Conservation (phyloP, 768 basidiomycete genomes). For the Suillus spraguei region DNA sequence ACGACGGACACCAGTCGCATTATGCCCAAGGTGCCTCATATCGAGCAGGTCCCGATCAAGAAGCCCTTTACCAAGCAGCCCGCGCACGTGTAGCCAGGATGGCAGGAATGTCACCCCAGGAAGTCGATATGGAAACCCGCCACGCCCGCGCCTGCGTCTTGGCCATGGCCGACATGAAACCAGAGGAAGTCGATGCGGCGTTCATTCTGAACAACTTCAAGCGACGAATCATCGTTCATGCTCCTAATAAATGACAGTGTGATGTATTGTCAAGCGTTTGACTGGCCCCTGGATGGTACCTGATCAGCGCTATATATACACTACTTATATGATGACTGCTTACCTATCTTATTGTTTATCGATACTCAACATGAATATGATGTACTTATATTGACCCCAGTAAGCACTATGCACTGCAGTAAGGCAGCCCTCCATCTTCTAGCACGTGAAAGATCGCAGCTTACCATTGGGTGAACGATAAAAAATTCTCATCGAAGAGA, state of each 20-base stretch:
- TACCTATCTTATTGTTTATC: background rate
- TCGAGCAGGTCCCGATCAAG: background rate
- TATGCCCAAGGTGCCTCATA: background rate
- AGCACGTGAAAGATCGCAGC: background rate
- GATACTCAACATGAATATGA: background rate
- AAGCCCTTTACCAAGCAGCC: background rate
- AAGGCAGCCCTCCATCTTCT: background rate
- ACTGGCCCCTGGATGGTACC: background rate
- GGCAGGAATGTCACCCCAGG: background rate
- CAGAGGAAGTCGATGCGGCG: conserved; percentile 4
- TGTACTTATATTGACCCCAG: background rate
- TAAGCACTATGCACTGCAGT: background rate
- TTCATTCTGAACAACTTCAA: conserved; percentile 4
- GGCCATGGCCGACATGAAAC: background rate
- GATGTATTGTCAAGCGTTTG: background rate
- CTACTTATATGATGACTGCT: background rate
- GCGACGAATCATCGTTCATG: background rate
- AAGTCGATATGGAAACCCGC: background rate
- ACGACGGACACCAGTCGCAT: background rate
- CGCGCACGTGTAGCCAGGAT: background rate
- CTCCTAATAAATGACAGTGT: no score
- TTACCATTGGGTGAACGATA: background rate
- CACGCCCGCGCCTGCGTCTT: background rate
- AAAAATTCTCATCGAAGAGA: background rate
- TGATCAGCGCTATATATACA: background rate